Evolutionary conservation across 345 rosid genomes (phyloP), one percentile per base, ranked within the genome.

Genomic region (Melaleuca alternifolia): DNA sequence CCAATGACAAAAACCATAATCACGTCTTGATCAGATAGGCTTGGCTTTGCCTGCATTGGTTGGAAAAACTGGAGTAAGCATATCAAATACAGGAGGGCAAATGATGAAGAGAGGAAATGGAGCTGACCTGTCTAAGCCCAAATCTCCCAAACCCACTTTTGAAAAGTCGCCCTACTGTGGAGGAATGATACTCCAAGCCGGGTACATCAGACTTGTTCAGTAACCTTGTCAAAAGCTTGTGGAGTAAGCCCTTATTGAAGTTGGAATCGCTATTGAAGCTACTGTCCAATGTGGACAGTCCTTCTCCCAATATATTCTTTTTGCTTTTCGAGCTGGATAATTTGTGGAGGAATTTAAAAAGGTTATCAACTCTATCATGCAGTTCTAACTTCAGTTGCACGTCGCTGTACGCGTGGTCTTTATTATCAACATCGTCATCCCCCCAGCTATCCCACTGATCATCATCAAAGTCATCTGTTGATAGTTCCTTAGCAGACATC

Each of bases 361-460:
- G 93, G 90, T 86, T 92, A 87, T 97, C 99, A 86, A 95, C 97
- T 89, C 96, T 94, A 86, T 97, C 99, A 41, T 94, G 96, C 93
- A 97, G 86, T 89, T 97, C 98, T 88, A 97, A 89, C 90, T 94
- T 96, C 89, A 97, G 91, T 89, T 97, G 99, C 96, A 97, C 91
- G 88, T 95, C 95, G 82, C 90, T 89, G 48, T 93, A 97, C 50
- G 90, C 91, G 75, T 92, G 91, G 50, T 91, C 94, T 82, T 89
- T 93, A 86, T 88, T 91, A 50, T 61, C 81, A 46, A 84, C 95
- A 50, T 94, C 98, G 86, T 97, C 98, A 21, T 93, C 98, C 1
- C 99, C 99, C 99, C 99, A 97, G 86, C 92, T 92, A n/a, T 94
- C 99, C 99, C 99, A 97, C 84, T 94, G 95, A 88, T 96, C 99